Evolutionary conservation across 179 eudicot genomes (phyloP), one percentile per base, ranked within the genome.

Genomic region (Camellia oleifera): DNA sequence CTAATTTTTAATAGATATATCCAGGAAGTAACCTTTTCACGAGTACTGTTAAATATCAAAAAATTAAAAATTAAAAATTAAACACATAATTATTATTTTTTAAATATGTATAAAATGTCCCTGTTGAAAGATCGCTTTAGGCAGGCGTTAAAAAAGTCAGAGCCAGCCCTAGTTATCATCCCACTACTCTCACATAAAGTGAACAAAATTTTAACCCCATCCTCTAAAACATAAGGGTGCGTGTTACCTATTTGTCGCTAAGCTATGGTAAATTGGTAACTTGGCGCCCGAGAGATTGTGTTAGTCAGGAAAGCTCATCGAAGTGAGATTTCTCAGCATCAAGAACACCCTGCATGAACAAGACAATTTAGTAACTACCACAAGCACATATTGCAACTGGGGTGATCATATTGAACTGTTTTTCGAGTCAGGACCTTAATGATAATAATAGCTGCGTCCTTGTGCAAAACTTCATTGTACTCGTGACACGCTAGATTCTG

Each of bases 381-480:
- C 46, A 45, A 17, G 46, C 46, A 61, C 58, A 53, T 48, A 68
- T 26, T 40, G 52, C 17, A 67, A 54, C 26, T 26, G 53, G 42
- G 46, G 44, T 17, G 50, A 12, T 42, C 26, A 20, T 15, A 60
- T 67, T 71, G 53, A 58, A 58, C 32, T 44, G 14, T 12, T 56
- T 76, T 80, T 56, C 73, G 68, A 67, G 48, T 42, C 60, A 68
- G 75, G 48, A 89, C 99, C 99, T 96, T 88, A 67, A 96, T 90
- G 66, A 96, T 94, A 89, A 91, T 90, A 71, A 91, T 72, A 40
- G 99, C 99, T 23, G 97, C 97, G 52, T 90, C 94, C 86, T 94
- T 96, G 91, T 96, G 92, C 83, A 96, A 72, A 79, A 96, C 93
- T 87, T 94, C 98, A 63, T 96, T 96, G 78, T 94, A 91, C 88